Evolutionary conservation across 305 asterid genomes (phyloP).

Genomic region (Fraxinus platypoda): DNA sequence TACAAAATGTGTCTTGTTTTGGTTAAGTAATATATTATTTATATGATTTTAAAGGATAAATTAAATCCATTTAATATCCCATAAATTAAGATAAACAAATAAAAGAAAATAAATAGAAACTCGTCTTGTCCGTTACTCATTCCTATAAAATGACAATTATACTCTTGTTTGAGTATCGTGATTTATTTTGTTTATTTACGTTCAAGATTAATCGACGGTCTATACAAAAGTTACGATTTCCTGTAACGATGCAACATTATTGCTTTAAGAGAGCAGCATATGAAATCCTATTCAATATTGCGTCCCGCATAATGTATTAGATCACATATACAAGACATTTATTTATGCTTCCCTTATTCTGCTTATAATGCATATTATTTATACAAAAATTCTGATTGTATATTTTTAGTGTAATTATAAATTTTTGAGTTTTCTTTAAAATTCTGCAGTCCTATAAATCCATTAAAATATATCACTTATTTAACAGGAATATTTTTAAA

Average conservation of each 20-base stretch:
- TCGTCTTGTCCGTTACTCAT: neutral
- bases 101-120: neutral
- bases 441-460: neutral
- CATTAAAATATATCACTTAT: neutral
- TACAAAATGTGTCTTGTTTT: neutral
- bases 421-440: too few relatives aligned
- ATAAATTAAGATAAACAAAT: too few relatives aligned
- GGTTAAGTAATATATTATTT: neutral
- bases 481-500: too few relatives aligned
- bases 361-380: neutral
- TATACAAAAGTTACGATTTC: neutral
- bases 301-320: too few relatives aligned
- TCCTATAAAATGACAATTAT: neutral
- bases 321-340: too few relatives aligned
- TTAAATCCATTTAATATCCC: neutral
- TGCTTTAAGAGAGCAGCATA: neutral
- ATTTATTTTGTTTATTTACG: too few relatives aligned
- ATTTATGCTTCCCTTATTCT: neutral
- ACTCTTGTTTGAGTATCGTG: too few relatives aligned
- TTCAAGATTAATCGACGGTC: neutral
- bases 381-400: too few relatives aligned
- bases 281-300: neutral
- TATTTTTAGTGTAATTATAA: too few relatives aligned
- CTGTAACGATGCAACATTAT: neutral
- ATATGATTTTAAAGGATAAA: neutral